These are phyloP conservation scores for Lentinus polychrous DNA, from an alignment of 1,284 basidiomycete genomes.

Conservation along the genomic window DNA sequence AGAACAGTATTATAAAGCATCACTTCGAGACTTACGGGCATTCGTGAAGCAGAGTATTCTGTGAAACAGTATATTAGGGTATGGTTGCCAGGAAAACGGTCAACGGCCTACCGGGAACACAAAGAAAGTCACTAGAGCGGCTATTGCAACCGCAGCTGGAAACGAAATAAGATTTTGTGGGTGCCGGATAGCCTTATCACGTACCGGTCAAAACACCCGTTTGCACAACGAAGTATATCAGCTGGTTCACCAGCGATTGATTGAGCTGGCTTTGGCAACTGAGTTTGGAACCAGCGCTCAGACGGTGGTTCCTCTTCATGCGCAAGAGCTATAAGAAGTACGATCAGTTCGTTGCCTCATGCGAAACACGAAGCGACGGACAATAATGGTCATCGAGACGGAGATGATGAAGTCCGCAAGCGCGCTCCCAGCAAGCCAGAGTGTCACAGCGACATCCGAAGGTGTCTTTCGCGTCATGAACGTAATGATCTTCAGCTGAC, in stretches of 20 bases:
- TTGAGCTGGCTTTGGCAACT: not conserved
- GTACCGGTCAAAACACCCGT: not conserved
- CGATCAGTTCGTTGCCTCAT: not conserved
- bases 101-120: not conserved
- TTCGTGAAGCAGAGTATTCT: not conserved
- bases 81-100: not conserved
- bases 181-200: not conserved
- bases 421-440: conserved; percentile 13
- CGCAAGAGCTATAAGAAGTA: conserved; percentile 2
- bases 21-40: not conserved
- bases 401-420: conserved; percentile 16
- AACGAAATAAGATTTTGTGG: not conserved
- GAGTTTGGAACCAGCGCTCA: not conserved
- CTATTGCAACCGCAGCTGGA: not conserved
- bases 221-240: not conserved
- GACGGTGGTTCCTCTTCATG: conserved; percentile 3
- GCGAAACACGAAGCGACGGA: conserved; percentile 1
- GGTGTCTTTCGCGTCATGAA: not conserved
- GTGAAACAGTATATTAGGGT: not conserved
- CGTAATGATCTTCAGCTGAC: not conserved
- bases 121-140: not conserved
- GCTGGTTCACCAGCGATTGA: not conserved
- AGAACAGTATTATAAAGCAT: too few relatives aligned
- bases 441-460: not conserved
- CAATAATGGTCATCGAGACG: conserved; percentile 13